These are phyloP conservation scores for Rhamnella rubrinervis DNA, from an alignment of 331 rosid species.

Conservation along the genomic window DNA sequence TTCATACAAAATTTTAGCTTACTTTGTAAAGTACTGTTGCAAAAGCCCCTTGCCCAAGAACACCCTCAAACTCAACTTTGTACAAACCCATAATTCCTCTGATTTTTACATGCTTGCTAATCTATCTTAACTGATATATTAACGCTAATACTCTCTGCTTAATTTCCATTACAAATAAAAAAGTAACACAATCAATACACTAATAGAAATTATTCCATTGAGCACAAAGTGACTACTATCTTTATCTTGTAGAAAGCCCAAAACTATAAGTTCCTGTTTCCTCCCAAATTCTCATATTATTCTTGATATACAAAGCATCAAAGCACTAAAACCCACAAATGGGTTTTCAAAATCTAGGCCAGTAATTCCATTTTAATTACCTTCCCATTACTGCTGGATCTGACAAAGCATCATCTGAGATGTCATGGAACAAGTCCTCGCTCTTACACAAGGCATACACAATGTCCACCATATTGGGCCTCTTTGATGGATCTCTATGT, in stretches of 20 bases:
- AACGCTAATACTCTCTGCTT: neutral
- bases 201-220: neutral
- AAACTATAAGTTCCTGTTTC: neutral
- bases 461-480: conserved; percentile 83
- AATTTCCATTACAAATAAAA: neutral
- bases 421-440: conserved; percentile 62
- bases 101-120: too few relatives aligned
- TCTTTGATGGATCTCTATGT: conserved; percentile 64
- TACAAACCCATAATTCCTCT: too few relatives aligned
- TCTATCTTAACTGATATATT: too few relatives aligned
- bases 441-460: conserved; percentile 72
- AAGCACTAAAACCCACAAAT: neutral
- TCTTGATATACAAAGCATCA: neutral
- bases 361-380: conserved; percentile 23
- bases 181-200: too few relatives aligned
- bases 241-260: neutral
- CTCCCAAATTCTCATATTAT: neutral
- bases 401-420: conserved; percentile 53
- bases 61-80: too few relatives aligned
- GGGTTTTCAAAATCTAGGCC: neutral
- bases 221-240: neutral
- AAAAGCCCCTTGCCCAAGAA: too few relatives aligned
- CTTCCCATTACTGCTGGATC: conserved; percentile 51
- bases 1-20: too few relatives aligned
- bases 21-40: too few relatives aligned